Evolutionary conservation across 169 alveolate genomes (phyloP).

Genomic region (Pseudocohnilembus persalinus): DNA sequence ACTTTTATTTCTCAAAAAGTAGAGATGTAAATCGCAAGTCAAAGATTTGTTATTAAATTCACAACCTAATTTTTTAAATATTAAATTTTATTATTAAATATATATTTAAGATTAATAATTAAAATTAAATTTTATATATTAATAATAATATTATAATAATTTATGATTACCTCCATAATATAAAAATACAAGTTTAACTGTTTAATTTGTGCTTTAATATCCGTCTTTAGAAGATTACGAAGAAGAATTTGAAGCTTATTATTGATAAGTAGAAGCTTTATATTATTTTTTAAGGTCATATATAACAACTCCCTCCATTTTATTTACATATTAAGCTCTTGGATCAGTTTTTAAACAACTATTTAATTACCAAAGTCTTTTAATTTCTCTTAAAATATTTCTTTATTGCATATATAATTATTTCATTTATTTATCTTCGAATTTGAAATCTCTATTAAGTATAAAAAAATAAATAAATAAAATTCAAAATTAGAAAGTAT

Average conservation of each 20-base stretch:
- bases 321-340: neutral
- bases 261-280: no score
- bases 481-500: no score
- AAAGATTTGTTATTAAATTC: neutral
- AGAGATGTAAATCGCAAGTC: neutral
- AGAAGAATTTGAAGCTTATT: neutral
- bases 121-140: no score
- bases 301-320: neutral
- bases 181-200: neutral
- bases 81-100: no score
- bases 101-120: no score
- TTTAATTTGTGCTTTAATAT: neutral
- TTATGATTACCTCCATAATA: neutral
- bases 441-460: neutral
- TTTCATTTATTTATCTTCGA: neutral
- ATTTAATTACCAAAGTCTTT: neutral
- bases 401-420: neutral
- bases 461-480: no score
- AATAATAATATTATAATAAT: no score
- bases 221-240: neutral
- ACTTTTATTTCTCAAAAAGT: neutral
- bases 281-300: no score
- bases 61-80: neutral
- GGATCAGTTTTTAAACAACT: neutral
- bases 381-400: neutral